These are phyloP conservation scores for Durio zibethinus DNA, from an alignment of 345 rosid species.

Conservation along the genomic window DNA sequence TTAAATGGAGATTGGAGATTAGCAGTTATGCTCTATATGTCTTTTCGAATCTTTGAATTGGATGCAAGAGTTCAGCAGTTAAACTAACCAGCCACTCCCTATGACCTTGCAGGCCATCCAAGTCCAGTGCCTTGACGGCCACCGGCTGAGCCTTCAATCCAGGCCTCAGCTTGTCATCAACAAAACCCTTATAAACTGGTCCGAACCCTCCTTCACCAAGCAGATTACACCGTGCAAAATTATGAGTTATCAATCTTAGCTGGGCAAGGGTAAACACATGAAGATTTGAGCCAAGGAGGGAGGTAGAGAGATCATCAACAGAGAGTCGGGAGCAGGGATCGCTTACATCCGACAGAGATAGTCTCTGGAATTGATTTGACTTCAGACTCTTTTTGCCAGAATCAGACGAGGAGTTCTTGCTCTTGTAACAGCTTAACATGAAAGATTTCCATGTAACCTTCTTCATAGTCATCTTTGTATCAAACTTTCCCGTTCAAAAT, in stretches of 20 bases:
- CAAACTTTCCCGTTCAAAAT: neutral
- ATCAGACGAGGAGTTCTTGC: neutral
- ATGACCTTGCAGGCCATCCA: constrained; percentile 74
- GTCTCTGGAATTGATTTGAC: constrained; percentile 39
- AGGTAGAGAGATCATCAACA: constrained; percentile 54
- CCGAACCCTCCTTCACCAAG: constrained; percentile 86
- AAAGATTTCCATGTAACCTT: constrained; percentile 8
- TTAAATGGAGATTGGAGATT: neutral
- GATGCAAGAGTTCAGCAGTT: neutral
- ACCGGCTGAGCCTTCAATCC: constrained; percentile 65
- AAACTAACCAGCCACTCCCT: constrained; percentile 75
- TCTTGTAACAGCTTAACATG: constrained; percentile 12
- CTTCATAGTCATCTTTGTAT: constrained; percentile 2
- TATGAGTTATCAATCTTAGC: constrained; percentile 46
- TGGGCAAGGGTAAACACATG: constrained; percentile 47
- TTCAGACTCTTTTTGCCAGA: constrained; percentile 19
- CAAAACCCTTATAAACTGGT: constrained; percentile 69
- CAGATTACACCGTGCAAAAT: constrained; percentile 50
- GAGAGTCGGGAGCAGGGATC: constrained; percentile 50
- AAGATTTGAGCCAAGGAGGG: constrained; percentile 57
- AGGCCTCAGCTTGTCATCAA: constrained; percentile 50
- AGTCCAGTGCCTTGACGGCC: constrained; percentile 72
- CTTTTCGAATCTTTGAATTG: neutral
- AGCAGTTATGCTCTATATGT: neutral
- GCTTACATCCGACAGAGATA: constrained; percentile 55